Percentiles rank a stretch among this genome's conserved stretches.
Evolutionary conservation across 352 stramenopile species (phyloP).

Genomic region (Phytophthora idaei): DNA sequence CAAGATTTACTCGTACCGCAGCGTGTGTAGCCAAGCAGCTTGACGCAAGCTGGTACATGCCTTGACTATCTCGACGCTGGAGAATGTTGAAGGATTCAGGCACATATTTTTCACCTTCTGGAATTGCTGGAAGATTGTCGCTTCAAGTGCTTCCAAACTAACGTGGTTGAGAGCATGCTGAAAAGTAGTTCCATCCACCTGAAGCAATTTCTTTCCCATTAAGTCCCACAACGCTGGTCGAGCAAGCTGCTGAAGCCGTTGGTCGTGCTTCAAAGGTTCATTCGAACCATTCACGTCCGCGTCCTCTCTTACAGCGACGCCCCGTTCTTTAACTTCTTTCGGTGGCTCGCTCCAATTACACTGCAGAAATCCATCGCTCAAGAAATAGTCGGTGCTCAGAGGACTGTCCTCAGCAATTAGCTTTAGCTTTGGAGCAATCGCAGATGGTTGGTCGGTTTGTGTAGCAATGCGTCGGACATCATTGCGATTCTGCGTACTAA

Average conservation of each 20-base stretch:
- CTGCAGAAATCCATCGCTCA: constrained; percentile 38
- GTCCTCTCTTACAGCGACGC: neutral
- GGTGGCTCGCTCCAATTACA: constrained; percentile 30
- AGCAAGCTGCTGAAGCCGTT: constrained; percentile 41
- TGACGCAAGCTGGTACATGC: constrained; percentile 64
- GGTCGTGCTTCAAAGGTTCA: constrained; percentile 10
- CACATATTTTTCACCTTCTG: constrained; percentile 49
- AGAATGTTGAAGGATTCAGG: constrained; percentile 46
- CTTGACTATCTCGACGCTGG: constrained; percentile 56
- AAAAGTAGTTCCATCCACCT: constrained; percentile 34
- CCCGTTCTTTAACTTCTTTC: neutral
- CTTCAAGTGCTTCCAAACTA: constrained; percentile 50
- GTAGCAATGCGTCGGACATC: neutral
- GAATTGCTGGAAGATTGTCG: constrained; percentile 54
- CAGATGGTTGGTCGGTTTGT: neutral
- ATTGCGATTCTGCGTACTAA: neutral
- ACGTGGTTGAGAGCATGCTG: constrained; percentile 33
- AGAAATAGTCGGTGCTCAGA: constrained; percentile 40
- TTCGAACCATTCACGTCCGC: neutral
- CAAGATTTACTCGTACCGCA: constrained; percentile 44
- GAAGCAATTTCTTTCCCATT: constrained; percentile 50
- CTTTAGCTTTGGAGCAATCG: constrained; percentile 13
- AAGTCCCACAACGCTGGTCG: constrained; percentile 55
- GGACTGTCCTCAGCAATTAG: constrained; percentile 18
- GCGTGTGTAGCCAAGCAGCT: constrained; percentile 60